phyloP scores from a whole-genome alignment of 768 basidiomycete species.

The Suillus sp. region DNA sequence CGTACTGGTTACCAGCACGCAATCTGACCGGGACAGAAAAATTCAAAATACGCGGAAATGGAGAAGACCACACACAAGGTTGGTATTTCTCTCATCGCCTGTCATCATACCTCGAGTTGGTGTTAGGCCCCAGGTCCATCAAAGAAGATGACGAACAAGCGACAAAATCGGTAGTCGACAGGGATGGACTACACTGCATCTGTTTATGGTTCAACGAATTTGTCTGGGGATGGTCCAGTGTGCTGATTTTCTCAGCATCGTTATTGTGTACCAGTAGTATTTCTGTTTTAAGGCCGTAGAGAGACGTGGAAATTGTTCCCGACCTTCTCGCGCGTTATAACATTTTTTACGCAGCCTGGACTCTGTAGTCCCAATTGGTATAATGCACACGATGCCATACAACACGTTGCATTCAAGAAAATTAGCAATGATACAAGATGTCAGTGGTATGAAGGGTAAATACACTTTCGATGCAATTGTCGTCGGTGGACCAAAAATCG shows the following conservation, averaged over 20 bases:
- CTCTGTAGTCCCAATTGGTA: background rate
- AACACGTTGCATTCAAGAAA: slow-evolving; percentile 3
- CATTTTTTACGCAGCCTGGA: background rate
- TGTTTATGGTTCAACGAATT: background rate
- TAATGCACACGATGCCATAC: background rate
- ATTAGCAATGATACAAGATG: background rate
- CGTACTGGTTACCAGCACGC: background rate
- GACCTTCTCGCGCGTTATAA: background rate
- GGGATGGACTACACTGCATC: background rate
- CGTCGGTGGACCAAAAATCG: background rate
- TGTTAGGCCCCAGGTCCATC: slow-evolving; percentile 10
- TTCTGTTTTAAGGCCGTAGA: background rate
- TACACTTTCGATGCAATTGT: slow-evolving; percentile 9
- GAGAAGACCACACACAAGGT: slow-evolving; percentile 29
- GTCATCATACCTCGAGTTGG: slow-evolving; percentile 13
- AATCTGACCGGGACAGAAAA: slow-evolving; percentile 21
- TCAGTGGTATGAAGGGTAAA: background rate
- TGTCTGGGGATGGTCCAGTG: background rate
- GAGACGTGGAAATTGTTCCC: background rate
- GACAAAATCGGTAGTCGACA: slow-evolving; percentile 19
- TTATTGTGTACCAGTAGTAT: background rate
- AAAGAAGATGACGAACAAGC: slow-evolving; percentile 28
- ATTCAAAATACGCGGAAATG: slow-evolving; percentile 19
- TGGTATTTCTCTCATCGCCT: slow-evolving; percentile 4
- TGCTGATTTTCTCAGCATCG: background rate